A percentile compares a stretch with the other conserved stretches of the same genome.
Conservation (phyloP, 2,329 filamentous ascomycete species). For the Neofusicoccum sp. region DNA sequence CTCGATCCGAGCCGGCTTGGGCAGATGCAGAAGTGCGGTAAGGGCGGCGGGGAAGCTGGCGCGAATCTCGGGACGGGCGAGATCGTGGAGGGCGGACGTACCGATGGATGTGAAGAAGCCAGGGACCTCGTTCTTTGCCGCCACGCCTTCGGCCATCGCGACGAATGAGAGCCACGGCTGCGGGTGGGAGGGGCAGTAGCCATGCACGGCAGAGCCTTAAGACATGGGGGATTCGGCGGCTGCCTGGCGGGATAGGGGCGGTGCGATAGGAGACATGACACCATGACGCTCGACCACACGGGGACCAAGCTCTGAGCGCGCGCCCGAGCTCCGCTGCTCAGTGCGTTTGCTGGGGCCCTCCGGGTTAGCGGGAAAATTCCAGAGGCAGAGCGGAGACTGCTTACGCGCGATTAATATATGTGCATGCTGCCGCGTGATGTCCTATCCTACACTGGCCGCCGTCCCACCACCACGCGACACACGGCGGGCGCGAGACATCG, state of each 20-base stretch:
- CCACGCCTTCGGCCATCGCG: not conserved
- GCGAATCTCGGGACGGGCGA: not conserved
- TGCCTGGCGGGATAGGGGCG: constrained; percentile 6
- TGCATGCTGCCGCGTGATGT: not conserved
- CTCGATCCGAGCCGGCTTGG: constrained; percentile 4
- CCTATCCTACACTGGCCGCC: not conserved
- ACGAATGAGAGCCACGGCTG: constrained; percentile 1
- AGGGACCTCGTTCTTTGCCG: not conserved
- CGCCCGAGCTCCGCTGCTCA: not conserved
- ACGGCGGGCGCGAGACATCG: not conserved
- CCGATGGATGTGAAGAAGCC: not conserved
- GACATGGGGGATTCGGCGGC: not conserved
- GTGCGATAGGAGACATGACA: constrained; percentile 8
- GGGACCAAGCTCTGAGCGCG: not conserved
- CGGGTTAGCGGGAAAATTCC: not conserved
- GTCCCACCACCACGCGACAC: not conserved
- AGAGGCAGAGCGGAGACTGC: not conserved
- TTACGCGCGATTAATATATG: constrained; percentile 15
- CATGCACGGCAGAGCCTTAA: not conserved
- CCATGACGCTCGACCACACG: constrained; percentile 1
- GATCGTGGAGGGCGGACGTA: not conserved
- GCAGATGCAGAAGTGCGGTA: not conserved
- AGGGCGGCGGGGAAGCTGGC: not conserved
- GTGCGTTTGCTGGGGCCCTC: not conserved
- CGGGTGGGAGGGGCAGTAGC: not conserved